Base-by-base conservation (phyloP, 2,329 filamentous ascomycete genomes). In the Sclerotinia subarctica region DNA sequence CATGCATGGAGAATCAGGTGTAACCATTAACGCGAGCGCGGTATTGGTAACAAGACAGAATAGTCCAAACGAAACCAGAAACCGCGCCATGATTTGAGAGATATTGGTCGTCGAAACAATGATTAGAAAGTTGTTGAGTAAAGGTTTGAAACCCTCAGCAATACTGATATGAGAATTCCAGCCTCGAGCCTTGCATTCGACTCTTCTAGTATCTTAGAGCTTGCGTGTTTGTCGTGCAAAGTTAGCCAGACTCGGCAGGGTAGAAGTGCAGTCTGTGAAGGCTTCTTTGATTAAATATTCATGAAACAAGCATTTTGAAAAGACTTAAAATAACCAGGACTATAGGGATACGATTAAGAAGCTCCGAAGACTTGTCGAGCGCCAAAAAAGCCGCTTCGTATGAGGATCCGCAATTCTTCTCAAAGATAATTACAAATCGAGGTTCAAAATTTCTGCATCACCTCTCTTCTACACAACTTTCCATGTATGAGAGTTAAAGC, bases 1-100 rank as follows among this genome's bases (percentile, higher is more conserved):
- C 0, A 83, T 80, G 72, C 85, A 87, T 13, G 78, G 73, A 0
- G 85, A 87, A 13, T 81, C 82, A 0, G 84, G 82, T 1, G 83
- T 81, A 2, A 86, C 81, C 64, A 83, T 78, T 3, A 86, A 76
- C 3, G 79, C 80, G 42, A 51, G 29, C n/a, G 32, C 52, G 17
- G 51, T 66, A 44, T 38, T 51, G 15, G 21, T 54, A 24, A 53
- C 13, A 44, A 64, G 17, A 54, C 32, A n/a, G 32, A 64, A 42
- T 24, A 64, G 24, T 17, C 47, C 47, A 54, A 64, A 32, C 5
- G 29, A 64, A 26, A 64, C 26, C 7, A 54, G 32, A 29, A 64
- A 64, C 51, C 38, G 15, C 19, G 17, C n/a, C 57, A 64, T 64
- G n/a, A 35, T 38, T 35, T n/a, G 58, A 62, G n/a, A 35, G 13